Conservation (phyloP, 2,329 filamentous ascomycete species). For the Trichoderma simmonsii region DNA sequence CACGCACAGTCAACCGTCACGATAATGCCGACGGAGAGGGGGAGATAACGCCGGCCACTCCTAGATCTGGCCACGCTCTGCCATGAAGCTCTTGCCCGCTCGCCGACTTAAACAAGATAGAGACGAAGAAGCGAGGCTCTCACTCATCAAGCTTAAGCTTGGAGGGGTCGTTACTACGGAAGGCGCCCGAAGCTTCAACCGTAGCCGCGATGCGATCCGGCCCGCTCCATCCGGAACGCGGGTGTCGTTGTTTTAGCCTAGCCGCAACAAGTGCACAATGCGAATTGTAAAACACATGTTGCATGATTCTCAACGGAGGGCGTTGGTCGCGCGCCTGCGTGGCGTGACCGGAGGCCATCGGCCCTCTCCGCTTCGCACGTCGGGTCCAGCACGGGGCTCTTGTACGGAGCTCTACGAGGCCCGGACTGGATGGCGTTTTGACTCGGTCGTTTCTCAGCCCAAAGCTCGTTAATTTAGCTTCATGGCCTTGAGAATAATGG, state of each 20-base stretch:
- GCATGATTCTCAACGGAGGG: background rate
- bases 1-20: background rate
- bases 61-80: background rate
- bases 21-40: conserved; percentile 1
- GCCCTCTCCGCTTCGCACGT: background rate
- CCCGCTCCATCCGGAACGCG: background rate
- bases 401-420: background rate
- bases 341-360: conserved; percentile 10
- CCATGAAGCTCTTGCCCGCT: background rate
- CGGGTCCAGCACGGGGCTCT: background rate
- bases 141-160: too few species aligned
- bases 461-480: background rate
- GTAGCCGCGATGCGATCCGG: conserved; percentile 2
- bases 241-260: background rate
- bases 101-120: background rate
- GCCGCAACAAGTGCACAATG: background rate
- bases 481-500: too few species aligned
- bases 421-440: background rate
- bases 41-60: background rate
- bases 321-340: conserved; percentile 7
- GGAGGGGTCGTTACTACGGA: background rate
- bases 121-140: background rate
- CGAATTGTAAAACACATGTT: background rate
- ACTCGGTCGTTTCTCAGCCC: background rate
- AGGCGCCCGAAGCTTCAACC: background rate